These are phyloP conservation scores for Hamamelis virginiana DNA, from an alignment of 164 flowering plant genomes.

Conservation along the genomic window DNA sequence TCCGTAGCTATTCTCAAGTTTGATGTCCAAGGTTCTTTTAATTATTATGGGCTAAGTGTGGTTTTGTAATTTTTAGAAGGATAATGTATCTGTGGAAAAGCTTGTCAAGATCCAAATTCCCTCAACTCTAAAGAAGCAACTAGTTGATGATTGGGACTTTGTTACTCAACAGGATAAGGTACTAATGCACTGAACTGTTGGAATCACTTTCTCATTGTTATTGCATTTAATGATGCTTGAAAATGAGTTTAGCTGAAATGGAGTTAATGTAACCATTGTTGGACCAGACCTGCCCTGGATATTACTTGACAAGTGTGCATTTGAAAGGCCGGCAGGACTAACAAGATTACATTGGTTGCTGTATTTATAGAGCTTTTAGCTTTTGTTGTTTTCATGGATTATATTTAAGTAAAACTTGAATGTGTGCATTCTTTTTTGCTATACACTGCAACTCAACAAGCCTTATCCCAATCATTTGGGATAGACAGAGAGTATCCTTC, in stretches of 20 bases:
- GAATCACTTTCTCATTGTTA: background rate
- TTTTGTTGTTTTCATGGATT: too few relatives aligned
- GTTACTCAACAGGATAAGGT: constrained; percentile 88
- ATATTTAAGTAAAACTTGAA: too few relatives aligned
- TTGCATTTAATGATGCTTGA: background rate
- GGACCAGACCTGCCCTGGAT: too few relatives aligned
- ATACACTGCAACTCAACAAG: too few relatives aligned
- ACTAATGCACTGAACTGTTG: constrained; percentile 8
- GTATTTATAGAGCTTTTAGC: too few relatives aligned
- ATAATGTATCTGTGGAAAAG: constrained; percentile 53
- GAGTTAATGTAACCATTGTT: background rate
- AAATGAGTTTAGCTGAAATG: background rate
- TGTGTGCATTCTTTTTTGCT: too few relatives aligned
- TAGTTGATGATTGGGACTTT: constrained; percentile 90
- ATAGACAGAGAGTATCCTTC: too few relatives aligned
- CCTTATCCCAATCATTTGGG: too few relatives aligned
- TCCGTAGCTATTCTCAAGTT: background rate
- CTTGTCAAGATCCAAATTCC: constrained; percentile 87
- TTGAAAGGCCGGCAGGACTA: too few relatives aligned
- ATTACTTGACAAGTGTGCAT: too few relatives aligned
- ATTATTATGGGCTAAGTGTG: constrained; percentile 7
- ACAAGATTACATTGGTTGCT: too few relatives aligned
- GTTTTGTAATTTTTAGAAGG: constrained; percentile 43
- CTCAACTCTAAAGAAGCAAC: constrained; percentile 69
- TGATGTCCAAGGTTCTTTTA: constrained; percentile 3